Evolutionary conservation across 768 basidiomycete genomes (phyloP), one percentile per base, ranked within the genome.

Genomic region (Kwoniella pini): DNA sequence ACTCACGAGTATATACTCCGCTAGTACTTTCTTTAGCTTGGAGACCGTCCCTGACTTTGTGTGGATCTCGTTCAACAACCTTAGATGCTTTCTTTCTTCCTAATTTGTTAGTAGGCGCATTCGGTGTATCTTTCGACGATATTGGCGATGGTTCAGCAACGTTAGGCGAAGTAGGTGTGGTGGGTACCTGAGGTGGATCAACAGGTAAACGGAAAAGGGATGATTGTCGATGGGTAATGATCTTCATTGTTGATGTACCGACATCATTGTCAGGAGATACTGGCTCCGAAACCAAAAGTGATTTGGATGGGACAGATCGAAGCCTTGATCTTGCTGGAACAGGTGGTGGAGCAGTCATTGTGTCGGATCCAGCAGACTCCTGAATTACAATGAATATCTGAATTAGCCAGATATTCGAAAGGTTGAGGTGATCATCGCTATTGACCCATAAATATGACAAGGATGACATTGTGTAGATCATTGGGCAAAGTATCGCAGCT

Each of bases 1-100:
- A 65, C 64, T 42, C 33, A 66, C 64, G 64, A 40, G 64, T 66
- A 38, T 66, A 66, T 7, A 66, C 64, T 13, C 64, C 64, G 27
- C 60, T 62, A n/a, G 40, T 49, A 33, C 55, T 57, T 36, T 28
- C 42, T 39, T 45, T 57, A 6, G 33, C 49, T n/a, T 38, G 19
- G 19, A 40, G 13, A 15, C 64, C 64, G 46, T 66, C 64, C 43
- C 53, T 53, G 17, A 66, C 33, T 51, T 55, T 57, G 44, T 36
- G 36, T 11, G 64, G 64, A 40, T 66, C 64, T 45, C 48, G 50
- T 17, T 59, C 54, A 17, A 53, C n/a, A 13, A 26, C 17, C 4
- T 49, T 51, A 1, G 44, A 44, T 4, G 28, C 26, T 45, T 62
- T 56, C 38, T 56, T 53, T 33, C 36, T 46, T 2, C 57, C 57